Evolutionary conservation across 257 asterid genomes (phyloP).

Genomic region (Verbascum thapsus): DNA sequence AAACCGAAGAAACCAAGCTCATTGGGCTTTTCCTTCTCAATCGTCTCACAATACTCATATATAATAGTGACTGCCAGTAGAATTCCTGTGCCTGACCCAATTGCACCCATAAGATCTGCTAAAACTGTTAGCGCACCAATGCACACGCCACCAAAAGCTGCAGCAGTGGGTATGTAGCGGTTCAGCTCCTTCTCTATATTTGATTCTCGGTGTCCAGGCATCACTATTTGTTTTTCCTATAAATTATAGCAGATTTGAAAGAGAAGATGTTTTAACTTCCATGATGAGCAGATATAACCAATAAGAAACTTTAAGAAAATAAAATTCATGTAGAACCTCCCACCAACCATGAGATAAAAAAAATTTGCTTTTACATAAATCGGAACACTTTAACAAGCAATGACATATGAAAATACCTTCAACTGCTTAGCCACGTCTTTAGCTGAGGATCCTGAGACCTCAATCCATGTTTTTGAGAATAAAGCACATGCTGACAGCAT

Average conservation of each 20-base stretch:
- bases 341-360: too few species aligned
- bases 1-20: slow-evolving; percentile 91
- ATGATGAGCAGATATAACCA: too few species aligned
- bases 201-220: slow-evolving; percentile 92
- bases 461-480: slow-evolving; percentile 91
- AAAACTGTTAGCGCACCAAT: slow-evolving; percentile 89
- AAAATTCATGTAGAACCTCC: too few species aligned
- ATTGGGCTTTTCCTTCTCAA: slow-evolving; percentile 89
- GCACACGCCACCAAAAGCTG: slow-evolving; percentile 92
- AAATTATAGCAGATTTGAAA: not conserved
- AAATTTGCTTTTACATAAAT: not conserved
- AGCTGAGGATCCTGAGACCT: slow-evolving; percentile 92
- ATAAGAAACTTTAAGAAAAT: too few species aligned
- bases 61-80: slow-evolving; percentile 83
- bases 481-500: slow-evolving; percentile 92
- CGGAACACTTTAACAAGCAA: slow-evolving; percentile 1
- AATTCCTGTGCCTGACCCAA: slow-evolving; percentile 92
- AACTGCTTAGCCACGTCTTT: slow-evolving; percentile 90
- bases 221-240: slow-evolving; percentile 97
- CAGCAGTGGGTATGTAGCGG: slow-evolving; percentile 91
- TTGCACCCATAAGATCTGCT: slow-evolving; percentile 95
- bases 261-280: too few species aligned
- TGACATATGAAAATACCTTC: slow-evolving; percentile 50
- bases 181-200: slow-evolving; percentile 84
- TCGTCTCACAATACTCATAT: slow-evolving; percentile 85